Base-by-base conservation (phyloP, 345 rosid genomes). In the Salix koriyanagi region DNA sequence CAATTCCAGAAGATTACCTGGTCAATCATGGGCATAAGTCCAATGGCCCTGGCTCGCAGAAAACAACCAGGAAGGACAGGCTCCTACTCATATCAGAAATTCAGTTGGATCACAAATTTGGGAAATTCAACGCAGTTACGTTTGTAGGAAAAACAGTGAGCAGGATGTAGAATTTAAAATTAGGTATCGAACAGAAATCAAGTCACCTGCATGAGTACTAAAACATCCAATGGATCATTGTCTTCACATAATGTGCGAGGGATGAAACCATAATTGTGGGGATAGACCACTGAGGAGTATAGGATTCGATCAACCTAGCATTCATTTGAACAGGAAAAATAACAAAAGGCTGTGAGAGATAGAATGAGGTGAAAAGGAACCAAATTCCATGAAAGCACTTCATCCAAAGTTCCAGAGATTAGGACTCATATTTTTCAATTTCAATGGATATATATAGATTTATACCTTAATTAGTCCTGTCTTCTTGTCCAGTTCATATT, bases 11-110 rank as follows among this genome's bases (percentile, higher is more conserved):
- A 12, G n/a, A n/a, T 46, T 69, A 92, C 97, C 95, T 91, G 97
- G 80, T 95, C 99, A 85, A 95, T 95, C 99, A 95, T 95, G 56
- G 99, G 99, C 98, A 95, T 95, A 62, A 93, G 84, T 78, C 99
- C 99, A 68, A 95, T 93, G 79, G 99, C 99, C 81, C 87, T 89
- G 78, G 99, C 99, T 76, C 99, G 90, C 36, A 93, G 86, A 75
- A 95, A 95, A 80, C 97, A 90, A 42, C 99, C 99, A 1, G 99
- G 96, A 85, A 95, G 92, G 58, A 95, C 98, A 34, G 99, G 99
- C 88, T 95, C 99, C 99, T 93, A 16, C 32, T 15, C 5, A 37
- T 18, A 67, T 25, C 19, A 62, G 83, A n/a, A 44, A 65, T 50
- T 72, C 30, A 68, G 26, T 58, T 32, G 21, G 70, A 42, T 76